phyloP scores from a whole-genome alignment of 805 yeast species.

The Ogataea zsoltii region DNA sequence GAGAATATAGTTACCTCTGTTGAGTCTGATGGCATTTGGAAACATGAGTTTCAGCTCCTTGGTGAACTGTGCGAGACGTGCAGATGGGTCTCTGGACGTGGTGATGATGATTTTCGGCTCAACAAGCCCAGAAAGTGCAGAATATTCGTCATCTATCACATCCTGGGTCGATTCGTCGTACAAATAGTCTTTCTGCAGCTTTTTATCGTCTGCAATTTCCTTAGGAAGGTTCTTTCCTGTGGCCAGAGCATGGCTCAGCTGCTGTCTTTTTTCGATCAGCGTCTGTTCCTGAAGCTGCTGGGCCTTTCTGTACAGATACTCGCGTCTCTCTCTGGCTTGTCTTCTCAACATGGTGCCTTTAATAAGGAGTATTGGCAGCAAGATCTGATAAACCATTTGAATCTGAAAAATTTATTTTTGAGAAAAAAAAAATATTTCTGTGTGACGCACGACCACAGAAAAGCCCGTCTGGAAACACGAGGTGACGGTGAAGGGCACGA shows the following conservation, averaged over 20 bases:
- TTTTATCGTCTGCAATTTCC: slow-evolving; percentile 85
- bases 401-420: slow-evolving; percentile 1
- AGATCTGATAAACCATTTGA: background rate
- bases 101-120: slow-evolving; percentile 93
- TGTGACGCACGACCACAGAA: background rate
- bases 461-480: too few species aligned
- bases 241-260: slow-evolving; percentile 83
- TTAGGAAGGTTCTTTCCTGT: slow-evolving; percentile 87
- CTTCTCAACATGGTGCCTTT: slow-evolving; percentile 61
- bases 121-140: slow-evolving; percentile 78
- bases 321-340: slow-evolving; percentile 96
- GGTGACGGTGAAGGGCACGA: too few species aligned
- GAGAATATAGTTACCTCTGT: slow-evolving; percentile 90
- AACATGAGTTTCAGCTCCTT: slow-evolving; percentile 88
- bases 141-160: slow-evolving; percentile 86
- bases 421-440: background rate
- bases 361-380: background rate
- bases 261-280: slow-evolving; percentile 81
- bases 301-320: slow-evolving; percentile 85
- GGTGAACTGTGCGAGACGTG: slow-evolving; percentile 84
- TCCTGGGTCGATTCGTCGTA: slow-evolving; percentile 73
- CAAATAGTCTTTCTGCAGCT: slow-evolving; percentile 76
- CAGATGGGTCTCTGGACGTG: slow-evolving; percentile 88
- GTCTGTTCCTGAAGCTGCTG: slow-evolving; percentile 88
- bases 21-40: slow-evolving; percentile 85